Conservation (phyloP, 805 yeast genomes). For the Saccharomycodes ludwigii region DNA sequence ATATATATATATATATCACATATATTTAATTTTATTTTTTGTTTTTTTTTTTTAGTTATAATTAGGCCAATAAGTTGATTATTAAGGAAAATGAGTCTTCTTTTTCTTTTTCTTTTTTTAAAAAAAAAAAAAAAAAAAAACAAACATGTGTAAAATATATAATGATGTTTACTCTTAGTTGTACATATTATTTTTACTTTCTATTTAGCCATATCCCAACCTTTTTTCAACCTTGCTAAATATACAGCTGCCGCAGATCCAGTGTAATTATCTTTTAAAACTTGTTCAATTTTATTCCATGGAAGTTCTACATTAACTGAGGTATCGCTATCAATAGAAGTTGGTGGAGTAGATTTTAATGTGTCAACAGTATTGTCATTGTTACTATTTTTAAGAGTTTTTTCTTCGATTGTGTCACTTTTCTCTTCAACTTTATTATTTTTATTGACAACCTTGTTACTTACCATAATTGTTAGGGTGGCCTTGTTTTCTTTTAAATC, state of each 20-base stretch:
- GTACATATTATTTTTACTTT: too few relatives aligned
- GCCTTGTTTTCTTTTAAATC: conserved; percentile 21
- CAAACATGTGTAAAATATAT: too few relatives aligned
- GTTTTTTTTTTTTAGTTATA: too few relatives aligned
- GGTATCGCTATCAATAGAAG: background rate
- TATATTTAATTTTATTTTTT: too few relatives aligned
- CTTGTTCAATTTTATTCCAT: conserved; percentile 31
- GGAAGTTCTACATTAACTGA: conserved; percentile 19
- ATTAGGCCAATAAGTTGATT: too few relatives aligned
- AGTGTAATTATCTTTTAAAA: conserved; percentile 25
- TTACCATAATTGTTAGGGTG: conserved; percentile 33
- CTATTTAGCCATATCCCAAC: conserved; percentile 27
- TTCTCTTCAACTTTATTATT: conserved; percentile 2
- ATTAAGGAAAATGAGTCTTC: too few relatives aligned
- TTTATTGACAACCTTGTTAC: conserved; percentile 11
- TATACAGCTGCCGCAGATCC: conserved; percentile 18
- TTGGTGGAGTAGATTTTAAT: conserved; percentile 3
- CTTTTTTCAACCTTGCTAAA: conserved; percentile 25
- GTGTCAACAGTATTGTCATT: too few relatives aligned
- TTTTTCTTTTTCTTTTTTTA: too few relatives aligned
- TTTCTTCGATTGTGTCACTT: conserved; percentile 3
- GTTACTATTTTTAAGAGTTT: background rate
- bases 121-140: too few relatives aligned
- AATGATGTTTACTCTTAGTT: too few relatives aligned
- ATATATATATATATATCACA: background rate